phyloP scores from a whole-genome alignment of 108 stramenopile genomes.

The Skeletonema tropicum region DNA sequence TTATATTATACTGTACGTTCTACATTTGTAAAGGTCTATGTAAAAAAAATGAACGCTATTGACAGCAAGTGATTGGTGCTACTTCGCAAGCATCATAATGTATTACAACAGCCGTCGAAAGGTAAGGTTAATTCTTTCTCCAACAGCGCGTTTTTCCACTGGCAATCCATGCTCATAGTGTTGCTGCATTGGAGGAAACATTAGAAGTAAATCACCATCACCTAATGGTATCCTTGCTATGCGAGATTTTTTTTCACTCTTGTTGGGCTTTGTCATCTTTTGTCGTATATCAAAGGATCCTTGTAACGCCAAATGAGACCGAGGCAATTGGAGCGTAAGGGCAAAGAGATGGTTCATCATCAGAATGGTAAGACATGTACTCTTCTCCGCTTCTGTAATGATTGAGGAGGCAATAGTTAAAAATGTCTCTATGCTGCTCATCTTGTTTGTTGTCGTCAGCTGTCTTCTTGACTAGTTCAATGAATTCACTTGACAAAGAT shows the following conservation, averaged over 20 bases:
- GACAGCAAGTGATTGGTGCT: no score
- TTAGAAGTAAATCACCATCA: slow-evolving; percentile 38
- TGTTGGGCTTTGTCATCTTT: slow-evolving; percentile 1
- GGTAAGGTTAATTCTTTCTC: slow-evolving; percentile 45
- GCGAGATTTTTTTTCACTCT: slow-evolving; percentile 14
- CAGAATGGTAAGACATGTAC: slow-evolving; percentile 41
- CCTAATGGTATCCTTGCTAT: slow-evolving; percentile 34
- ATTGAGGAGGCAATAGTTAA: slow-evolving; percentile 43
- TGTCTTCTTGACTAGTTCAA: slow-evolving; percentile 10
- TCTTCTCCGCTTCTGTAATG: slow-evolving; percentile 45
- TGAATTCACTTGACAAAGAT: slow-evolving; percentile 21
- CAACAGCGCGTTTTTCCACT: slow-evolving; percentile 33
- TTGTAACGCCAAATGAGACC: slow-evolving; percentile 33
- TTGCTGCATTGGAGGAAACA: slow-evolving; percentile 47
- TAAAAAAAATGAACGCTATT: not conserved
- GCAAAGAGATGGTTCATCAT: slow-evolving; percentile 35
- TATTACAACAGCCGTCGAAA: slow-evolving; percentile 21
- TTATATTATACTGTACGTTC: not conserved
- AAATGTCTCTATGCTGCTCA: slow-evolving; percentile 15
- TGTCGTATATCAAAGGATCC: slow-evolving; percentile 42
- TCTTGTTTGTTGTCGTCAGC: not conserved
- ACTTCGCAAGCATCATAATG: not conserved
- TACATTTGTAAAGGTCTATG: not conserved
- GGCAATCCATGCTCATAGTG: slow-evolving; percentile 42
- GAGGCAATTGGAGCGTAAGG: slow-evolving; percentile 35